These are phyloP conservation scores for Phialemoniopsis sp. DNA, from an alignment of 2,329 filamentous ascomycete species.

Conservation along the genomic window DNA sequence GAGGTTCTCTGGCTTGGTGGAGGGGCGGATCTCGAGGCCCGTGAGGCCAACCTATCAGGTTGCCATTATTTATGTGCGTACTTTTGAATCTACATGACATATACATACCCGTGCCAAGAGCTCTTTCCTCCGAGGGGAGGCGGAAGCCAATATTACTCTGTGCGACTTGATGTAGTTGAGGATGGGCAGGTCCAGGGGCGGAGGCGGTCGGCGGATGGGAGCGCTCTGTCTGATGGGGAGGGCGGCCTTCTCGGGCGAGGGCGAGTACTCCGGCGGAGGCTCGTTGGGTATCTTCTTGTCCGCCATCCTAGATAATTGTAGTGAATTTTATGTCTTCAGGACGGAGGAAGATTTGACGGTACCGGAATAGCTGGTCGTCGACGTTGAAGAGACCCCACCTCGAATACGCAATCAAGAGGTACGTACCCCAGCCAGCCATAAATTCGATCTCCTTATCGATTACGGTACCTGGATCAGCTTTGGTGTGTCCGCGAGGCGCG, in stretches of 20 bases:
- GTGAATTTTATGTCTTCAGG: too few relatives aligned
- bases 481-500: too few relatives aligned
- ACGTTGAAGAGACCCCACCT: too few relatives aligned
- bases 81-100: background rate
- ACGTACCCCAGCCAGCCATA: too few relatives aligned
- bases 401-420: too few relatives aligned
- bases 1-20: slow-evolving; percentile 78
- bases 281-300: slow-evolving; percentile 15
- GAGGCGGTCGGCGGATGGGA: slow-evolving; percentile 45
- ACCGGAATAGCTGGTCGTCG: too few relatives aligned
- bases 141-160: slow-evolving; percentile 84
- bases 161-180: slow-evolving; percentile 72
- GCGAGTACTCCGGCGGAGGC: slow-evolving; percentile 41
- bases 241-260: slow-evolving; percentile 28
- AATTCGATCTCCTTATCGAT: too few relatives aligned
- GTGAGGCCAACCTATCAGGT: slow-evolving; percentile 77
- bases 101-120: slow-evolving; percentile 65
- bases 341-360: too few relatives aligned
- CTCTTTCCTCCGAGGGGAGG: slow-evolving; percentile 78
- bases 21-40: slow-evolving; percentile 81
- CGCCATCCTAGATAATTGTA: too few relatives aligned
- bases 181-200: slow-evolving; percentile 75
- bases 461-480: too few relatives aligned
- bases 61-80: too few relatives aligned
- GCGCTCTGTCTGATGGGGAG: slow-evolving; percentile 17